These are phyloP conservation scores for Chernovozyma aurita DNA, from an alignment of 1,139 yeast species.

Conservation along the genomic window DNA sequence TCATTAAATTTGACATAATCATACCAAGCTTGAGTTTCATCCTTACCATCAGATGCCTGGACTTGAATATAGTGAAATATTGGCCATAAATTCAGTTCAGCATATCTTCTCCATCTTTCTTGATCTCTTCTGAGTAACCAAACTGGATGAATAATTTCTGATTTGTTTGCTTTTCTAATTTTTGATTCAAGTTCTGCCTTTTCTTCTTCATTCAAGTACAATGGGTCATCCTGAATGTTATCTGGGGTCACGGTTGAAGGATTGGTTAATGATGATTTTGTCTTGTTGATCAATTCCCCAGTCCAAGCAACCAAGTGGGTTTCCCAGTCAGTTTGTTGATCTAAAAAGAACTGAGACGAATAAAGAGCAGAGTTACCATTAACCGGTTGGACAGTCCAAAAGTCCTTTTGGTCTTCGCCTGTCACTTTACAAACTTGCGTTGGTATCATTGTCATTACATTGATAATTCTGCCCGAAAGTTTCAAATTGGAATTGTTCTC, in stretches of 20 bases:
- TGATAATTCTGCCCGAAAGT: conserved; percentile 61
- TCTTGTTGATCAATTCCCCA: conserved; percentile 64
- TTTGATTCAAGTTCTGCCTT: conserved; percentile 43
- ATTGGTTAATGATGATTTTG: conserved; percentile 10
- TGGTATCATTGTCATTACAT: conserved; percentile 68
- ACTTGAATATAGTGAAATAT: conserved; percentile 88
- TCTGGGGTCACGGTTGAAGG: conserved; percentile 14
- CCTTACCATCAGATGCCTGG: conserved; percentile 56
- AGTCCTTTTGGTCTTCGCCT: conserved; percentile 20
- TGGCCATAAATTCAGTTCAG: conserved; percentile 92
- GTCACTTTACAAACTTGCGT: conserved; percentile 47
- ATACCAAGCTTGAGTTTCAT: conserved; percentile 80
- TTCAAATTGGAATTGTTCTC: conserved; percentile 24
- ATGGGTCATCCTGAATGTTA: conserved; percentile 49
- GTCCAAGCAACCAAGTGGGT: conserved; percentile 93
- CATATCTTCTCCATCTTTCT: conserved; percentile 80
- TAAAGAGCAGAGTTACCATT: conserved; percentile 85
- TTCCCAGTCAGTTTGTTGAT: conserved; percentile 74
- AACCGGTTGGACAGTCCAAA: conserved; percentile 58
- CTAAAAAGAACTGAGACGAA: conserved; percentile 65
- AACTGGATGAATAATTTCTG: conserved; percentile 69
- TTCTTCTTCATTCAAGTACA: conserved; percentile 55
- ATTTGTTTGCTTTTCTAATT: conserved; percentile 39
- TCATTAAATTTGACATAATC: conserved; percentile 89
- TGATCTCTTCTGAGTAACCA: conserved; percentile 77